Evolutionary conservation across 2,329 filamentous ascomycete genomes (phyloP).

Genomic region (Lithohypha guttulata): DNA sequence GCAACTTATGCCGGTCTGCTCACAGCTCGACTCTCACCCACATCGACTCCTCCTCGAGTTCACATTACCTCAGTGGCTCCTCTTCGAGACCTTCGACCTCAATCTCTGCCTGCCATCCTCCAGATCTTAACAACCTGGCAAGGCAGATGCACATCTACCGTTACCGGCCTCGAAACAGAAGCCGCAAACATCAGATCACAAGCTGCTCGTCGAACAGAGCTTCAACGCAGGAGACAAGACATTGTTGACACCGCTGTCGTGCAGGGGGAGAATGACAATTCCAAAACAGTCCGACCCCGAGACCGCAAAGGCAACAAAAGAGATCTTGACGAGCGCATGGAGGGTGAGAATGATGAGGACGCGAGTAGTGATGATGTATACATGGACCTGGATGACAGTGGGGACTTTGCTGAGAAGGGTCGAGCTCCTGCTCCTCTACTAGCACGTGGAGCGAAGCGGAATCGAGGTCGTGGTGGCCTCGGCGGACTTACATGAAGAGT

Average conservation of each 20-base stretch:
- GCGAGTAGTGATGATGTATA: slow-evolving; percentile 18
- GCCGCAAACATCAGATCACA: slow-evolving; percentile 54
- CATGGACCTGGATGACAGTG: slow-evolving; percentile 25
- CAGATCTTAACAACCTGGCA: slow-evolving; percentile 63
- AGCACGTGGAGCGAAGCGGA: slow-evolving; percentile 18
- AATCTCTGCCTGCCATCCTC: slow-evolving; percentile 59
- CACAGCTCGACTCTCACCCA: slow-evolving; percentile 74
- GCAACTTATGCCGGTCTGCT: slow-evolving; percentile 81
- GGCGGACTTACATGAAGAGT: neutral
- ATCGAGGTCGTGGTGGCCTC: slow-evolving; percentile 16
- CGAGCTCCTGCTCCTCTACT: slow-evolving; percentile 4
- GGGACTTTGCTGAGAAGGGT: slow-evolving; percentile 11
- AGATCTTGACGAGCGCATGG: slow-evolving; percentile 30
- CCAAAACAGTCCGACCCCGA: slow-evolving; percentile 8
- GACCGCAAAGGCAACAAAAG: slow-evolving; percentile 28
- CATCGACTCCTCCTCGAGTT: slow-evolving; percentile 64
- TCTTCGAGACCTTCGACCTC: slow-evolving; percentile 72
- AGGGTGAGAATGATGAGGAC: slow-evolving; percentile 26
- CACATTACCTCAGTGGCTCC: slow-evolving; percentile 71
- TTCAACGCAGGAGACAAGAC: slow-evolving; percentile 39
- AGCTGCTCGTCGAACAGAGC: slow-evolving; percentile 44
- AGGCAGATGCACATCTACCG: slow-evolving; percentile 61
- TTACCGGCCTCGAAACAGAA: slow-evolving; percentile 64
- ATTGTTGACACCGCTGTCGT: slow-evolving; percentile 42
- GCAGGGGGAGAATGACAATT: slow-evolving; percentile 23